A percentile compares a stretch with the other conserved stretches of the same genome.
phyloP scores from a whole-genome alignment of 768 basidiomycete species.

The Pleurotus giganteus region DNA sequence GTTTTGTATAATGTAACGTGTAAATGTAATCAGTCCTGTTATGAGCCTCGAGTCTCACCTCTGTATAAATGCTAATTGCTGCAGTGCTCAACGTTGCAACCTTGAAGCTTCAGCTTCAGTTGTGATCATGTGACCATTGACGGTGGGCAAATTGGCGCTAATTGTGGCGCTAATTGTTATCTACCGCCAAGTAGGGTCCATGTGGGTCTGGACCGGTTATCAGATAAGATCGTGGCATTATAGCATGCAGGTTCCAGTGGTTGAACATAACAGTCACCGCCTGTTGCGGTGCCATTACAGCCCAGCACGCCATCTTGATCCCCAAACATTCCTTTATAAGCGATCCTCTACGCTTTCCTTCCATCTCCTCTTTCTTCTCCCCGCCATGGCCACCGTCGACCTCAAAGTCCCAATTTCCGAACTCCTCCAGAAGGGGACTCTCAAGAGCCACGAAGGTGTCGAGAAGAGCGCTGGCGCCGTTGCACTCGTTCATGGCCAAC shows the following conservation, averaged over 20 bases:
- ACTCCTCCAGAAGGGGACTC: slow-evolving; percentile 45
- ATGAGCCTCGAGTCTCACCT: not conserved
- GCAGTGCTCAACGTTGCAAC: not conserved
- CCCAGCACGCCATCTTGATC: not conserved
- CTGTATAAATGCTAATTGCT: not conserved
- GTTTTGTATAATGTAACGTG: not conserved
- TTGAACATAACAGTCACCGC: too few species aligned
- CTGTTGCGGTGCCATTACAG: not conserved
- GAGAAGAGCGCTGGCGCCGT: slow-evolving; percentile 57
- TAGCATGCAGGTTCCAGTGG: not conserved
- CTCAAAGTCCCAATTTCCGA: slow-evolving; percentile 41
- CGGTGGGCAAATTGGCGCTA: not conserved
- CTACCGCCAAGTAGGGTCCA: not conserved
- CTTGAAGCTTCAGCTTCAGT: too few species aligned
- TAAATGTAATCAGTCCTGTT: not conserved
- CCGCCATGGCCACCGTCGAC: slow-evolving; percentile 32
- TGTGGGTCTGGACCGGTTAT: not conserved
- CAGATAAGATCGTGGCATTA: slow-evolving; percentile 1
- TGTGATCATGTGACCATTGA: too few species aligned
- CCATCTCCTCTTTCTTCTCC: slow-evolving; percentile 12
- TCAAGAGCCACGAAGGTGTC: slow-evolving; percentile 54
- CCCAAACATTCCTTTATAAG: slow-evolving; percentile 3
- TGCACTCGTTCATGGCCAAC: slow-evolving; percentile 55
- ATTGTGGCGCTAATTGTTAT: too few species aligned
- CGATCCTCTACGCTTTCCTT: slow-evolving; percentile 10